These are phyloP conservation scores for Croton setiger DNA, from an alignment of 441 rosid species.

Conservation along the genomic window DNA sequence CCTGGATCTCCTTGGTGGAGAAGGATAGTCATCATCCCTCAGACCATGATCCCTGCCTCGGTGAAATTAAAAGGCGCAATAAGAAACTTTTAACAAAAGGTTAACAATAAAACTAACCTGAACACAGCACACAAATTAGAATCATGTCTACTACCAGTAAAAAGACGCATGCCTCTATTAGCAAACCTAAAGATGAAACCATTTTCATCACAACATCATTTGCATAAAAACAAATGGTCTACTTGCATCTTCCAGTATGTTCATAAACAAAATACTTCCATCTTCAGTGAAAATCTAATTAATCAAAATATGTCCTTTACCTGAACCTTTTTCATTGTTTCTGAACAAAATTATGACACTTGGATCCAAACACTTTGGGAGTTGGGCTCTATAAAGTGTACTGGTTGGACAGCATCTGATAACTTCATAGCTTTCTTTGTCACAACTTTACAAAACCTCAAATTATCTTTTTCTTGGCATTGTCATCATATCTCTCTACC, in stretches of 20 bases:
- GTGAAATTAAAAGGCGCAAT: neutral
- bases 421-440: conserved; percentile 64
- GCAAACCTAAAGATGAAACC: conserved; percentile 8
- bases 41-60: conserved; percentile 39
- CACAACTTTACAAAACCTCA: conserved; percentile 62
- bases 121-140: conserved; percentile 5
- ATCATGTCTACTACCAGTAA: conserved; percentile 4
- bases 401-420: conserved; percentile 56
- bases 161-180: conserved; percentile 2
- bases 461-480: conserved; percentile 49
- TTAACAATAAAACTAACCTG: neutral
- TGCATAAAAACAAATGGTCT: conserved; percentile 11
- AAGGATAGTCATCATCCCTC: conserved; percentile 39
- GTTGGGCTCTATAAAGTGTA: conserved; percentile 49
- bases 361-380: conserved; percentile 45
- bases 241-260: conserved; percentile 22
- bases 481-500: conserved; percentile 57
- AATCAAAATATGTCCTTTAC: conserved; percentile 45
- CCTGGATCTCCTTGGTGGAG: conserved; percentile 52
- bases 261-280: conserved; percentile 18
- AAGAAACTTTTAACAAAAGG: conserved; percentile 7
- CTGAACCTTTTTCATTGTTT: conserved; percentile 48
- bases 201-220: conserved; percentile 20
- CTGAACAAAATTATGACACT: conserved; percentile 50
- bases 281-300: conserved; percentile 34